Base-by-base conservation (phyloP, 2,329 filamentous ascomycete genomes). In the Cadophora sp. region DNA sequence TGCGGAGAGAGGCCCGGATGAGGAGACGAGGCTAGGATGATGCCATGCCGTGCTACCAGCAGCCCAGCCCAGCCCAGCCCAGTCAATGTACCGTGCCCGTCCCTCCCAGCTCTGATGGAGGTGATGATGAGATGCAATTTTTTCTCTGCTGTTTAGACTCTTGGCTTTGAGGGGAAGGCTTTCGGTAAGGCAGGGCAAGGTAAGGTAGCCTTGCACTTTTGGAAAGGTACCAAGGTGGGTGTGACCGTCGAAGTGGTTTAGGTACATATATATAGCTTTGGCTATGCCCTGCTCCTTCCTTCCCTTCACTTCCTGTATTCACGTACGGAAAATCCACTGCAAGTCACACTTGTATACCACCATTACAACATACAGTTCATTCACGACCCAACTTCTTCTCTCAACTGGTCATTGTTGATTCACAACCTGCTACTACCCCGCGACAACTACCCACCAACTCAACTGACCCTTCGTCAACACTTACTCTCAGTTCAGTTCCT, bases 181-280 rank as follows among this genome's bases (percentile, higher is more conserved):
- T 41, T 56, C 18, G 3, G 27, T 6, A 30, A 30, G 27, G 27
- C 6, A 30, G 6, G 27, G 27, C 6, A 30, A 30, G 27, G 27
- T 30, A 30, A 30, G 27, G 30, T 41, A 56, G 53, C 53, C 53
- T 56, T 56, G 53, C 53, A 22, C 51, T 55, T 39, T 55, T 55
- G 51, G n/a, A n/a, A n/a, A n/a, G n/a, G n/a, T n/a, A n/a, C n/a
- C 5, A n/a, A 39, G 51, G 18, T 53, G n/a, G 50, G 51, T 55
- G 53, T 56, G 33, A 56, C 53, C 13, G 50, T 18, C 27, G 22
- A 20, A 20, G 53, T 2, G 13, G 53, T 13, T 9, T 24, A 51
- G 22, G 16, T 55, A 43, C 4, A 4, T 43, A 43, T 20, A 56
- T 56, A 39, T 39, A 55, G 51, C 20, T 56, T 22, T 39, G 53